Percentiles rank a stretch among this genome's conserved stretches.
Conservation (phyloP, 2,329 filamentous ascomycete genomes). For the Sclerotiophoma versabilis region DNA sequence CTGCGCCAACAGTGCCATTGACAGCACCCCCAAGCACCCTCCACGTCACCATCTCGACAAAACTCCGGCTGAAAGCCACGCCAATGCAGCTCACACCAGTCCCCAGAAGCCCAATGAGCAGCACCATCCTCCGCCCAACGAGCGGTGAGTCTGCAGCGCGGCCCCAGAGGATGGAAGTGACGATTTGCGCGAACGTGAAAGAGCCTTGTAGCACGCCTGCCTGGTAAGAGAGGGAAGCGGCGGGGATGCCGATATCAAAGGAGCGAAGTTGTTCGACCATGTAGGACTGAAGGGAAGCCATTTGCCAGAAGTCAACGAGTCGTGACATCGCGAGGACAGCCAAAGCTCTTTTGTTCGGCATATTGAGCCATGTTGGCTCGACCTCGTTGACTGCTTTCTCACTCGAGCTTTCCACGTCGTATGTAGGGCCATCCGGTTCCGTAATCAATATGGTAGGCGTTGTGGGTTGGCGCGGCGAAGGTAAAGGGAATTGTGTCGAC, state of each 20-base stretch:
- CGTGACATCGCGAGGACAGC: conserved; percentile 48
- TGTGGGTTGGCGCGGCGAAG: conserved; percentile 3
- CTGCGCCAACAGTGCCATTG: conserved; percentile 10
- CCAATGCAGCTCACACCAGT: conserved; percentile 9
- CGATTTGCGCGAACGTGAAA: conserved; percentile 53
- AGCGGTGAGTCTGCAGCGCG: conserved; percentile 52
- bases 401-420: conserved; percentile 3
- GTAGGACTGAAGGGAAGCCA: conserved; percentile 54
- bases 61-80: conserved; percentile 6
- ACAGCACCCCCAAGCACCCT: conserved; percentile 8
- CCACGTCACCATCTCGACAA: conserved; percentile 11
- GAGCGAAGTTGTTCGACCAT: conserved; percentile 54
- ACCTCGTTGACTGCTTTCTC: background rate
- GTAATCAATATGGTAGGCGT: conserved; percentile 7
- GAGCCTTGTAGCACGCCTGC: conserved; percentile 51
- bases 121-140: conserved; percentile 36
- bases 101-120: conserved; percentile 9
- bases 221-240: conserved; percentile 55
- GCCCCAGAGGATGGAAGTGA: conserved; percentile 53
- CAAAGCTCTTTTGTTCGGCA: conserved; percentile 52
- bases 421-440: background rate
- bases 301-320: conserved; percentile 55
- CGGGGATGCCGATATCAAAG: conserved; percentile 53
- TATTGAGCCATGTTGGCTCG: conserved; percentile 49
- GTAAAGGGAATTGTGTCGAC: conserved; percentile 2